Base-by-base conservation (phyloP, 257 asterid species). In the Thymus mandschuricus region DNA sequence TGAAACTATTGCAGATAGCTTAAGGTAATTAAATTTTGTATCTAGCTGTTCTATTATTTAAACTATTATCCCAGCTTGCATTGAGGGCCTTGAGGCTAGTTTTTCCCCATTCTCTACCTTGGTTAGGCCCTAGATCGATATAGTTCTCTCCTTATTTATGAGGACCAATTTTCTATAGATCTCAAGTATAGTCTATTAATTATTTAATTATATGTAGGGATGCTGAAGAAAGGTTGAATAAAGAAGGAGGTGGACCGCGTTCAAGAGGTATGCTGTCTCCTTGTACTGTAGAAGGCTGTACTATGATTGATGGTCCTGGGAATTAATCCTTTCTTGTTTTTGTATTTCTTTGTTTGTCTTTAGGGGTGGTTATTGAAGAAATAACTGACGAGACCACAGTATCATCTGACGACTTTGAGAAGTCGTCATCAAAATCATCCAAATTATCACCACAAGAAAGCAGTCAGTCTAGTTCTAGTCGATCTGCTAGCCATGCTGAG, bases 331-430 rank as follows among this genome's bases (percentile, higher is more conserved):
- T 58, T 29, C 55, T 33, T 40, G 27, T 4, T 4, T 38, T 38
- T 50, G 63, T 50, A 69, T 62, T 60, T 34, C 74, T 48, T 65
- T 43, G 11, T 64, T 76, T 72, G 45, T 74, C 34, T 70, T 55
- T 73, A 92, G 97, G 97, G 30, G 60, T 90, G 78, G 78, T 87
- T 72, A 92, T 95, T 81, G 98, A 92, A 86, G 99, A 92, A 72
- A 89, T 95, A 78, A 87, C 85, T 59, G 97, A 87, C 28, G 99
- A 92, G 69, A 85, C 82, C 57, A 59, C 82, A 34, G 84, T 65
- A 44, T 82, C 91, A 59, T 83, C 88, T 64, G 81, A 75, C 58
- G 75, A 77, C 66, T 33, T 27, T 50, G 89, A 71, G 61, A 72
- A 75, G 73, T 69, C 81, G 60, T 65, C 40, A 27, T 65, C 87